phyloP scores from a whole-genome alignment of 2,329 filamentous ascomycete species.

The Penicillium sp. region DNA sequence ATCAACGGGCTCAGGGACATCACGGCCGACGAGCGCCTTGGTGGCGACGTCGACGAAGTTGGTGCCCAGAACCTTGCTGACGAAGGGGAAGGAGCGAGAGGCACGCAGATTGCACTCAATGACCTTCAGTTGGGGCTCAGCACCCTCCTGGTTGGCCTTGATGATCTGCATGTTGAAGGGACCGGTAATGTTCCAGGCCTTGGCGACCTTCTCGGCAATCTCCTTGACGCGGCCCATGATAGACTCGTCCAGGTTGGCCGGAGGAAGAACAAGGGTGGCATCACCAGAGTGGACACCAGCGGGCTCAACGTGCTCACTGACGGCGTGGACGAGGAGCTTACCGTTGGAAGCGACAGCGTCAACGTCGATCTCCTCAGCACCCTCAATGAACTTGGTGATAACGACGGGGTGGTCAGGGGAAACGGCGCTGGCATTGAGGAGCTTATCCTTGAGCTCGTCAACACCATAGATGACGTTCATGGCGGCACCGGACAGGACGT shows the following conservation, averaged over 20 bases:
- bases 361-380: slow-evolving; percentile 93
- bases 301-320: slow-evolving; percentile 94
- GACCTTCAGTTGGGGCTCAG: slow-evolving; percentile 80
- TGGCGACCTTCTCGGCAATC: slow-evolving; percentile 93
- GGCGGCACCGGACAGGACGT: slow-evolving; percentile 94
- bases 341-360: slow-evolving; percentile 88
- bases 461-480: slow-evolving; percentile 95
- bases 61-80: slow-evolving; percentile 91
- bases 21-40: slow-evolving; percentile 81
- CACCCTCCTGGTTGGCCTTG: slow-evolving; percentile 78
- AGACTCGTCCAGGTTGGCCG: slow-evolving; percentile 72
- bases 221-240: slow-evolving; percentile 89
- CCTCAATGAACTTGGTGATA: slow-evolving; percentile 97
- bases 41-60: slow-evolving; percentile 98
- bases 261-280: slow-evolving; percentile 89
- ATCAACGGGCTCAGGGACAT: slow-evolving; percentile 82
- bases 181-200: slow-evolving; percentile 95
- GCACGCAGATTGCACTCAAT: slow-evolving; percentile 98
- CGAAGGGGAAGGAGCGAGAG: slow-evolving; percentile 96
- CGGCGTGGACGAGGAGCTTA: slow-evolving; percentile 84
- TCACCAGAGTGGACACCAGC: slow-evolving; percentile 98
- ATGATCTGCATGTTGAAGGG: slow-evolving; percentile 99
- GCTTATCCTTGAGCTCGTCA: slow-evolving; percentile 90
- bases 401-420: slow-evolving; percentile 97
- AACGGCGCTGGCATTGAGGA: slow-evolving; percentile 84